These are phyloP conservation scores for Chimonanthus salicifolius DNA, from an alignment of 164 flowering plant species.

Conservation along the genomic window DNA sequence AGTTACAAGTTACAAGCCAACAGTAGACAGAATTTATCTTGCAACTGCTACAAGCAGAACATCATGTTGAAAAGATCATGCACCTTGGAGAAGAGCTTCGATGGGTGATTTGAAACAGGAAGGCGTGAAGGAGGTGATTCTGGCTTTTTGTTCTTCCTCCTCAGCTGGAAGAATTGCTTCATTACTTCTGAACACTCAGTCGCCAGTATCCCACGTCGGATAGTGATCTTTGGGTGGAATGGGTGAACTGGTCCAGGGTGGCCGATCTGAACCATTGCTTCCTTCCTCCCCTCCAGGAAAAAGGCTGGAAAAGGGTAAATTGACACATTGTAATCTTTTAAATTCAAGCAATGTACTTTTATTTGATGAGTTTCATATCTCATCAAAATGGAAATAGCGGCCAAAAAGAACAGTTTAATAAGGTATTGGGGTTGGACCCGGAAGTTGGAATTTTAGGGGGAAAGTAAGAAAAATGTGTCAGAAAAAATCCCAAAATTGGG, in stretches of 20 bases:
- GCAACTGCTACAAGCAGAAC: constrained; percentile 51
- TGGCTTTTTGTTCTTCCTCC: constrained; percentile 54
- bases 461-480: neutral
- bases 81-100: constrained; percentile 60
- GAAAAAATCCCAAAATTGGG: neutral
- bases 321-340: neutral
- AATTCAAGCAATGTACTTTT: neutral
- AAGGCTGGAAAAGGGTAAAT: constrained; percentile 43
- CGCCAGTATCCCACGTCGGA: constrained; percentile 63
- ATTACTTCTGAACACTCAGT: constrained; percentile 78
- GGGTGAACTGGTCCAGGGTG: constrained; percentile 78
- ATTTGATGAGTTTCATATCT: neutral
- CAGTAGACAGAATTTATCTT: neutral
- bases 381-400: neutral
- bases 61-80: constrained; percentile 51
- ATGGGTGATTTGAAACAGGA: constrained; percentile 37
- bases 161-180: constrained; percentile 85
- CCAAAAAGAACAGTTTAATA: neutral
- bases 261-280: constrained; percentile 28
- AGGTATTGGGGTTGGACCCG: too few relatives aligned
- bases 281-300: constrained; percentile 57
- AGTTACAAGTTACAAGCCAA: neutral
- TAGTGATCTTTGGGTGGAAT: constrained; percentile 80
- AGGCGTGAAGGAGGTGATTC: constrained; percentile 45
- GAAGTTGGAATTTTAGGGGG: neutral